Conservation (phyloP, 345 rosid species). For the Ricinus communis region DNA sequence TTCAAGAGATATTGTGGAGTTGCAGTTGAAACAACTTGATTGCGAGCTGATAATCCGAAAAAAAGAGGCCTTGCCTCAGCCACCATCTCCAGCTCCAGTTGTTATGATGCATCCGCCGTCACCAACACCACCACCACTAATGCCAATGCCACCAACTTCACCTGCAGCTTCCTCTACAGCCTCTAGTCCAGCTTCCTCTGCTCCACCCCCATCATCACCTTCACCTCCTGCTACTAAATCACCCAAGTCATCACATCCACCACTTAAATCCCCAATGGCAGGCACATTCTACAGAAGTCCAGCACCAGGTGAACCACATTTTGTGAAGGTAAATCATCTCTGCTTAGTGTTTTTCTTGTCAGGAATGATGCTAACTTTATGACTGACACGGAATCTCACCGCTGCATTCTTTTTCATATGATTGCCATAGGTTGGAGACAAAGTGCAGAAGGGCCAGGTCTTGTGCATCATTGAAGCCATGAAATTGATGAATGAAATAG, state of each 20-base stretch:
- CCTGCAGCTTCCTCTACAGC: slow-evolving; percentile 44
- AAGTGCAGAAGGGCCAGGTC: slow-evolving; percentile 90
- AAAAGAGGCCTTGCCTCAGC: slow-evolving; percentile 81
- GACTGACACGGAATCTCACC: not conserved
- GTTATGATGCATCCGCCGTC: slow-evolving; percentile 57
- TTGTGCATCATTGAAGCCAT: slow-evolving; percentile 89
- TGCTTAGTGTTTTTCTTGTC: slow-evolving; percentile 13
- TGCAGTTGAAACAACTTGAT: slow-evolving; percentile 82
- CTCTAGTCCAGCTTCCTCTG: slow-evolving; percentile 41
- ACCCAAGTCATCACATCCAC: slow-evolving; percentile 60
- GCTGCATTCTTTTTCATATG: not conserved
- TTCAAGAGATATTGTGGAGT: slow-evolving; percentile 83
- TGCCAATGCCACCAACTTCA: slow-evolving; percentile 29
- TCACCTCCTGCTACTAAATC: slow-evolving; percentile 46
- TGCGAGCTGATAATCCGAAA: slow-evolving; percentile 76
- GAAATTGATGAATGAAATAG: slow-evolving; percentile 96
- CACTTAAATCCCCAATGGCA: slow-evolving; percentile 87
- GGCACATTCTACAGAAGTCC: slow-evolving; percentile 86
- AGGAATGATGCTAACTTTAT: slow-evolving; percentile 5
- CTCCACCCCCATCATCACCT: slow-evolving; percentile 47
- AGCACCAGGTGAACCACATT: slow-evolving; percentile 73
- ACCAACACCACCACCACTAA: slow-evolving; percentile 40
- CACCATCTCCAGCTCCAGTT: slow-evolving; percentile 49
- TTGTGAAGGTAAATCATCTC: slow-evolving; percentile 61
- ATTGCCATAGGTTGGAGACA: slow-evolving; percentile 75